These are phyloP conservation scores for Arctium minus DNA, from an alignment of 129 eudicot genomes.

Conservation along the genomic window DNA sequence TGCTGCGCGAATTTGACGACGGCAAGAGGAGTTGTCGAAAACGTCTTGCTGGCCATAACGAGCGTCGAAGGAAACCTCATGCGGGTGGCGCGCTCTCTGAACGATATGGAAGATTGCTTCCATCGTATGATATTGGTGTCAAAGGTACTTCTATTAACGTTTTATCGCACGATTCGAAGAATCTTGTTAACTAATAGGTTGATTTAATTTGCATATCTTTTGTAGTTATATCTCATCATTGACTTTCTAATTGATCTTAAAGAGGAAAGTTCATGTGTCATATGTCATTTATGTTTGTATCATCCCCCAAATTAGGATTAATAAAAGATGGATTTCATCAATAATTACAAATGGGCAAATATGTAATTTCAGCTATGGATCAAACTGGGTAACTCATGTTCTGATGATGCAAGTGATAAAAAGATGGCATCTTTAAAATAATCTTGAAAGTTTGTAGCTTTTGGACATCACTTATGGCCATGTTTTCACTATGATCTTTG, in stretches of 20 bases:
- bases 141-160: background rate
- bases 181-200: background rate
- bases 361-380: background rate
- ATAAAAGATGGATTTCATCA: background rate
- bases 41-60: slow-evolving; percentile 69
- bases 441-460: background rate
- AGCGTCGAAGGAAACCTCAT: slow-evolving; percentile 69
- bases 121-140: slow-evolving; percentile 17
- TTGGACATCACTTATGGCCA: background rate
- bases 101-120: slow-evolving; percentile 35
- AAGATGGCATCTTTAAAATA: background rate
- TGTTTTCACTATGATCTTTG: background rate
- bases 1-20: slow-evolving; percentile 64
- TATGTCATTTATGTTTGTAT: background rate
- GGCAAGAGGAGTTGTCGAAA: slow-evolving; percentile 72
- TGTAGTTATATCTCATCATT: background rate
- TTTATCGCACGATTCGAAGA: background rate
- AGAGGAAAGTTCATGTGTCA: background rate
- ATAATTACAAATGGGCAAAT: background rate
- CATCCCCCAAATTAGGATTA: background rate
- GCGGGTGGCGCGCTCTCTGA: slow-evolving; percentile 7
- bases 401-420: background rate
- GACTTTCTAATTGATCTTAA: background rate
- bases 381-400: background rate
- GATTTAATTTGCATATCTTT: background rate